These are phyloP conservation scores for Entrophospora sp. DNA, from an alignment of 192 early-diverging fungal genomes.

Conservation along the genomic window DNA sequence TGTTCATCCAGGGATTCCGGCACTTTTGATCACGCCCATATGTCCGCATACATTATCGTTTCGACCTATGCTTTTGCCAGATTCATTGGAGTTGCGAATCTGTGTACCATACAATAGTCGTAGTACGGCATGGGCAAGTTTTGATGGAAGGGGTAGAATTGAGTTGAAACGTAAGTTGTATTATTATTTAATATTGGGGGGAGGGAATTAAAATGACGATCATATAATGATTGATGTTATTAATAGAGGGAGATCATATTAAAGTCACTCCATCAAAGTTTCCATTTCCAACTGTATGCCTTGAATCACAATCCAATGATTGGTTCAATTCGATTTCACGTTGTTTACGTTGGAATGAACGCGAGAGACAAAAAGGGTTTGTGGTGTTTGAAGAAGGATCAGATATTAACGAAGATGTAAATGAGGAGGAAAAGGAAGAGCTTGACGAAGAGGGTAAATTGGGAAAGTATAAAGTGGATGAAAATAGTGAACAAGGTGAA, in stretches of 20 bases:
- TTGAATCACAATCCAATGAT: slow-evolving; percentile 59
- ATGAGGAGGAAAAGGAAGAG: slow-evolving; percentile 25
- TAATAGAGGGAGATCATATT: slow-evolving; percentile 69
- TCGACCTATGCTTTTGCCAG: slow-evolving; percentile 93
- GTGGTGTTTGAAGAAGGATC: slow-evolving; percentile 30
- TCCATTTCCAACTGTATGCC: slow-evolving; percentile 86
- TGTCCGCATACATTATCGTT: slow-evolving; percentile 91
- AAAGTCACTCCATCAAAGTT: slow-evolving; percentile 74
- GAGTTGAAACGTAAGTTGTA: slow-evolving; percentile 60
- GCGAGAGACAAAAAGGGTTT: slow-evolving; percentile 81
- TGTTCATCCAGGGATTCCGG: slow-evolving; percentile 91
- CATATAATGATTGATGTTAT: no score
- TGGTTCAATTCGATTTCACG: slow-evolving; percentile 86
- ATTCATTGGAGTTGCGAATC: slow-evolving; percentile 83
- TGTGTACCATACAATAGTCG: slow-evolving; percentile 76
- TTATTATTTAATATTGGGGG: no score
- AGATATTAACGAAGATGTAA: slow-evolving; percentile 27
- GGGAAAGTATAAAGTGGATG: no score
- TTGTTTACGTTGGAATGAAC: slow-evolving; percentile 89
- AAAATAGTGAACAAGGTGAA: no score
- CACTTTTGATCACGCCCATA: slow-evolving; percentile 87
- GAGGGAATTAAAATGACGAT: no score
- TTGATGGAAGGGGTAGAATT: slow-evolving; percentile 89
- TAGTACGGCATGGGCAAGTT: slow-evolving; percentile 86
- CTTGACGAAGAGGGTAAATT: no score